A percentile compares a stretch with the other conserved stretches of the same genome.
phyloP scores from a whole-genome alignment of 2,329 filamentous ascomycete genomes.

The Colletotrichum sp. region DNA sequence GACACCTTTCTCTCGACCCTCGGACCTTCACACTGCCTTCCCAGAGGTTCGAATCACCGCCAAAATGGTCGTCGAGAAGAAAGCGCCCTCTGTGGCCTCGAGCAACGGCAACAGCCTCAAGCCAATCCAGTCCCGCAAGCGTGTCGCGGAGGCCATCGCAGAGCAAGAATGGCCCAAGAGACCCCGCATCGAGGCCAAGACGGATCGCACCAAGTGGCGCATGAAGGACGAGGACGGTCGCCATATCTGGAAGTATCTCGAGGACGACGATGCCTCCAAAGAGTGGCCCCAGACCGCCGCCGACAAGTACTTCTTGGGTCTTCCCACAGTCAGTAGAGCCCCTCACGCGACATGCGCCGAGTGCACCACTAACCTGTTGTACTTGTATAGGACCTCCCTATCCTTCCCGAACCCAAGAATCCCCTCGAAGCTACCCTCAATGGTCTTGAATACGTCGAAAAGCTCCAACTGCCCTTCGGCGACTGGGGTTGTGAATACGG shows the following conservation, averaged over 20 bases:
- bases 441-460: constrained; percentile 85
- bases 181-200: constrained; percentile 60
- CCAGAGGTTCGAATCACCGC: neutral
- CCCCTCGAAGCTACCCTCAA: constrained; percentile 82
- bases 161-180: constrained; percentile 45
- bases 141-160: constrained; percentile 40
- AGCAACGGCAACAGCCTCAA: constrained; percentile 3
- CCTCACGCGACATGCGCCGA: neutral
- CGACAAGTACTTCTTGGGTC: constrained; percentile 87
- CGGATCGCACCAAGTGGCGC: constrained; percentile 85
- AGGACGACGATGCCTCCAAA: constrained; percentile 70
- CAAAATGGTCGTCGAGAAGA: neutral
- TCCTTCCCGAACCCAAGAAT: constrained; percentile 71
- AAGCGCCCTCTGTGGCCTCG: constrained; percentile 9
- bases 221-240: constrained; percentile 81
- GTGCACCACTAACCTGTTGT: neutral
- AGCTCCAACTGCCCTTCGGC: constrained; percentile 85
- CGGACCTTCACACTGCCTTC: neutral
- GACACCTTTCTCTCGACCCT: neutral
- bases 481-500: constrained; percentile 99
- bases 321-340: constrained; percentile 68
- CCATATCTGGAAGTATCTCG: constrained; percentile 94
- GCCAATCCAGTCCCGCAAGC: constrained; percentile 43
- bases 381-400: constrained; percentile 68
- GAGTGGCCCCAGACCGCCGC: constrained; percentile 85